Base-by-base conservation (phyloP, 2,329 filamentous ascomycete species). In the Pezicula neosporulosa region DNA sequence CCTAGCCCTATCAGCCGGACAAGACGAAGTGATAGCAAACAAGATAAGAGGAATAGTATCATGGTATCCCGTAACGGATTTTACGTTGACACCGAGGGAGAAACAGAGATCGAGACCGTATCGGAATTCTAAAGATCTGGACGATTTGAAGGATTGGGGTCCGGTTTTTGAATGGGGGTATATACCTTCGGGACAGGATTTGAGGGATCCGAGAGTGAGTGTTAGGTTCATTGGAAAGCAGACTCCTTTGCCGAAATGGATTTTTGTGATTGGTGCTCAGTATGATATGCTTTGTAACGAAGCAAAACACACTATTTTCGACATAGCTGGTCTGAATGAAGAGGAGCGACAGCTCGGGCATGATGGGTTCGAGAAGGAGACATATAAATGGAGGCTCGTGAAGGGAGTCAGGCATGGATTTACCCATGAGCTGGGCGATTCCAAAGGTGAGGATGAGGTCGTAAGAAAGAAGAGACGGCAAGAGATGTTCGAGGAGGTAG, bases 1-100 rank as follows among this genome's bases (percentile, higher is more conserved):
- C 57, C 65, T 80, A 0, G 60, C 71, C 0, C 63, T 79, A 0
- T 60, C 67, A 2, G 69, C 68, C 0, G 58, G 67, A 10, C 73
- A 77, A 55, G 58, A 73, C 9, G 66, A 68, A 0, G 59, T 55
- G 9, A 56, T 77, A 19, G 48, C 49, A 19, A 44, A 46, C 5
- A 46, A 41, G 15, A 51, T 72, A 9, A 56, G 58, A 15, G 75
- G 72, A 1, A 66, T 69, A 0, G 59, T 77, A 6, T 64, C 70
- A 1, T 63, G 76, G 38, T 79, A 76, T 51, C 71, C 75, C 1
- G 24, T 44, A 9, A 28, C 42, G 19, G 42, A 44, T 21, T 44
- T 28, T 27, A 44, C 42, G 13, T n/a, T 44, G 3, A 6, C 10
- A 5, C 42, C 21, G n/a, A 44, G 27, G 19, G 42, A 44, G n/a